phyloP scores from a whole-genome alignment of 1,139 yeast species.

The Yamadazyma conglobata region DNA sequence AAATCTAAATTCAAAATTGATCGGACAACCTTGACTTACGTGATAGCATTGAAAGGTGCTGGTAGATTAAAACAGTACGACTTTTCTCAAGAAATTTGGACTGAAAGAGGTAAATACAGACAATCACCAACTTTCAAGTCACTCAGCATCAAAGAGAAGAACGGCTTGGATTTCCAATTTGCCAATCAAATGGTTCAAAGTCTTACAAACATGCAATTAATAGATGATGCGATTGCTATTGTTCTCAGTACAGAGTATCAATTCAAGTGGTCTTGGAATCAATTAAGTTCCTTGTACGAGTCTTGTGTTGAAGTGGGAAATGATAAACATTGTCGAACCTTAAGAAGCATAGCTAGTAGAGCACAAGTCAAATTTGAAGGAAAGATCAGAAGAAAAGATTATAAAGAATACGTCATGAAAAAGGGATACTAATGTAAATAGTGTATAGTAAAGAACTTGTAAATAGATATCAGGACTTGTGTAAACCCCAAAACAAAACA shows the following conservation, averaged over 20 bases:
- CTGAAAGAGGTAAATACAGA: constrained; percentile 72
- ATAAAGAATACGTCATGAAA: constrained; percentile 28
- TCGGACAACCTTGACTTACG: constrained; percentile 55
- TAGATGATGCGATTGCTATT: constrained; percentile 69
- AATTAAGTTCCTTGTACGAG: constrained; percentile 44
- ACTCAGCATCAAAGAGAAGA: constrained; percentile 37
- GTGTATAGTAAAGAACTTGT: constrained; percentile 12
- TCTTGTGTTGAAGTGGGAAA: constrained; percentile 53
- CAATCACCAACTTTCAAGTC: constrained; percentile 47
- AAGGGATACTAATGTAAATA: constrained; percentile 27
- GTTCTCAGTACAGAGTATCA: constrained; percentile 63
- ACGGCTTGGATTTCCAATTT: constrained; percentile 59
- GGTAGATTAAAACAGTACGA: constrained; percentile 48
- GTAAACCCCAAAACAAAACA: too few species aligned
- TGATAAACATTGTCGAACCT: constrained; percentile 29
- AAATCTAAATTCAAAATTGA: constrained; percentile 23
- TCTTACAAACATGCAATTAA: constrained; percentile 47
- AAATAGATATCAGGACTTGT: constrained; percentile 1
- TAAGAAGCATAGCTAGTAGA: constrained; percentile 34
- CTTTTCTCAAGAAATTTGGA: constrained; percentile 68
- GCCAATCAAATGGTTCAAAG: constrained; percentile 62
- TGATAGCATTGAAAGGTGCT: constrained; percentile 65
- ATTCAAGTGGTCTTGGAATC: constrained; percentile 69
- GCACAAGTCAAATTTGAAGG: constrained; percentile 38
- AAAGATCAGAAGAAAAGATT: constrained; percentile 34